These are phyloP conservation scores for Rubroshorea leprosula DNA, from an alignment of 345 rosid genomes.

Conservation along the genomic window DNA sequence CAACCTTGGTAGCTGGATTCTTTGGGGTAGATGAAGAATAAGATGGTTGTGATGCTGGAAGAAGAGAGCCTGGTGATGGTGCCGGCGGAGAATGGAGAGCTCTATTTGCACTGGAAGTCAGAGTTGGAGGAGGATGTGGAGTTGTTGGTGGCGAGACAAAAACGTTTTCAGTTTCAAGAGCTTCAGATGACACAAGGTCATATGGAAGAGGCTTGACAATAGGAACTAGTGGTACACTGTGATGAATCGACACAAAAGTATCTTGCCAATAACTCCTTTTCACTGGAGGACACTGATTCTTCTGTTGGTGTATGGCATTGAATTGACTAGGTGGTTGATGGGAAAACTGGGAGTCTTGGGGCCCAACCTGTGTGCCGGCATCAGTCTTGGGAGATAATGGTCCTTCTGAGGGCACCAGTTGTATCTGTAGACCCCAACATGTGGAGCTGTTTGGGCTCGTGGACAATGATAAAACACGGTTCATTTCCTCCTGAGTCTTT, in stretches of 20 bases:
- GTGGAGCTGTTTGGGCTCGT: conserved; percentile 27
- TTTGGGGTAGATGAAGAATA: conserved; percentile 14
- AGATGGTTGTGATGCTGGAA: conserved; percentile 13
- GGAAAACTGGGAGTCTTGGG: conserved; percentile 19
- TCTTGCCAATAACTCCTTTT: neutral
- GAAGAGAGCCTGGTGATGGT: conserved; percentile 16
- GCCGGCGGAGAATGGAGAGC: conserved; percentile 24
- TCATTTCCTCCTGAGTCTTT: conserved; percentile 34
- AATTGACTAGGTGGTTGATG: conserved; percentile 18
- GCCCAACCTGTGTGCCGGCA: conserved; percentile 9
- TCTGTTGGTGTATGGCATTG: conserved; percentile 17
- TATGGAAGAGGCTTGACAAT: neutral
- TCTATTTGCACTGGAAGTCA: no score
- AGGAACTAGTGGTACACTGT: no score
- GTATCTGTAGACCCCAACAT: conserved; percentile 31
- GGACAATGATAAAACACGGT: conserved; percentile 24
- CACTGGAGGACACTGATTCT: conserved; percentile 12
- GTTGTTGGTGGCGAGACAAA: conserved; percentile 29
- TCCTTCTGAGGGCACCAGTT: conserved; percentile 21
- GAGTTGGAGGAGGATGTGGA: no score
- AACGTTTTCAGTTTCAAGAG: conserved; percentile 20
- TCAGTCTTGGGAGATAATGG: no score
- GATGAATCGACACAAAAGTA: neutral
- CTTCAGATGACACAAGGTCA: conserved; percentile 5
- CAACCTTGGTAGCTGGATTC: no score